Percentiles rank a stretch among this genome's conserved stretches.
Conservation (phyloP, 2,329 filamentous ascomycete species). For the Fusarium annulatum region DNA sequence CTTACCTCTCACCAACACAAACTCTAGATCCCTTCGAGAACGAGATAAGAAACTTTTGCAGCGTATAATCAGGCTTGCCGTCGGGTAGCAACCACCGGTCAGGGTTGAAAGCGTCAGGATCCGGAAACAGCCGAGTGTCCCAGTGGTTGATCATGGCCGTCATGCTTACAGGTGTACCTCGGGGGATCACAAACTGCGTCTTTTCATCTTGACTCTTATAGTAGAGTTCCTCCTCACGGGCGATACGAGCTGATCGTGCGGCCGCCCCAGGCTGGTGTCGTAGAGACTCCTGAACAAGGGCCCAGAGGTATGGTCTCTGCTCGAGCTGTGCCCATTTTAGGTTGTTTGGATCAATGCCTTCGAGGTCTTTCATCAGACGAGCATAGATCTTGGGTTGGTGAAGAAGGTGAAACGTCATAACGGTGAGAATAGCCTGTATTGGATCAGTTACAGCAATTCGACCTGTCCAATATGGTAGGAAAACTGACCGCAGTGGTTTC, state of each 20-base stretch:
- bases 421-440: slow-evolving; percentile 43
- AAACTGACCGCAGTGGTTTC: slow-evolving; percentile 52
- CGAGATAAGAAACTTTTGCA: slow-evolving; percentile 36
- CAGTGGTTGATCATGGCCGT: slow-evolving; percentile 48
- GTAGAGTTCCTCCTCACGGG: slow-evolving; percentile 44
- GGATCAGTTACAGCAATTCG: rapidly evolving
- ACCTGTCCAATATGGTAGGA: rapidly evolving
- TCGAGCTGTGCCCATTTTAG: slow-evolving; percentile 49
- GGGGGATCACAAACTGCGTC: slow-evolving; percentile 37
- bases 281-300: slow-evolving; percentile 52
- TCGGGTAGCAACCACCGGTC: slow-evolving; percentile 42
- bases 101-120: slow-evolving; percentile 49
- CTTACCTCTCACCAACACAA: slow-evolving; percentile 39
- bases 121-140: slow-evolving; percentile 47
- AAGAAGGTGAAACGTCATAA: slow-evolving; percentile 52
- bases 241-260: slow-evolving; percentile 38
- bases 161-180: slow-evolving; percentile 50
- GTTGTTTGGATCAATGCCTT: slow-evolving; percentile 42
- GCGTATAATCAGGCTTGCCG: slow-evolving; percentile 42
- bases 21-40: slow-evolving; percentile 38
- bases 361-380: slow-evolving; percentile 47
- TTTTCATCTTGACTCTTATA: slow-evolving; percentile 40
- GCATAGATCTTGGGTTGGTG: slow-evolving; percentile 47
- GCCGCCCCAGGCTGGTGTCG: slow-evolving; percentile 48
- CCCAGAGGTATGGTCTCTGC: slow-evolving; percentile 51